These are phyloP conservation scores for Acacia melanoxylon DNA, from an alignment of 306 rosid genomes.

Conservation along the genomic window DNA sequence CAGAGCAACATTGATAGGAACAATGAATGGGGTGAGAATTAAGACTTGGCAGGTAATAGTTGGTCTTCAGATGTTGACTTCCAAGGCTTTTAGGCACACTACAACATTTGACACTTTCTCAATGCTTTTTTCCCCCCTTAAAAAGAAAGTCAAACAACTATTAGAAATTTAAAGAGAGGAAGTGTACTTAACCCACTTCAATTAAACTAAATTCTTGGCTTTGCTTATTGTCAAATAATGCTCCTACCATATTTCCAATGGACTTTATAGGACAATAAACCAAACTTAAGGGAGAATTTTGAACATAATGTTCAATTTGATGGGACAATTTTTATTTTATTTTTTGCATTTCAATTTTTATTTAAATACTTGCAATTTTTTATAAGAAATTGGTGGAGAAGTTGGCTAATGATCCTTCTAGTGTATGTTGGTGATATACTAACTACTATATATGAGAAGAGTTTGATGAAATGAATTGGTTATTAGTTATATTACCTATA, in stretches of 20 bases:
- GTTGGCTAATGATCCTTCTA: background rate
- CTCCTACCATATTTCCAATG: conserved; percentile 1
- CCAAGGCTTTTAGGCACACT: background rate
- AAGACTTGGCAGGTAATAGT: conserved; percentile 89
- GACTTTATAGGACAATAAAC: background rate
- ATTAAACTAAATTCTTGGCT: background rate
- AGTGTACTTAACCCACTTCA: conserved; percentile 2
- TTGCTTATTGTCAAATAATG: background rate
- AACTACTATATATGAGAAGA: background rate
- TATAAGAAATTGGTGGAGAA: background rate
- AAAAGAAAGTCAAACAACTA: background rate
- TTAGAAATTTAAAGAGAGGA: background rate
- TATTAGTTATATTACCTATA: background rate
- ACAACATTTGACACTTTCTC: conserved; percentile 16
- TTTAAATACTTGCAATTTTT: background rate
- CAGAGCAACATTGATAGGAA: conserved; percentile 56
- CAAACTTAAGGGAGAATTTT: background rate
- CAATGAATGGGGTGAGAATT: conserved; percentile 84
- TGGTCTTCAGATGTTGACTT: conserved; percentile 23
- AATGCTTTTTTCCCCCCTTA: background rate
- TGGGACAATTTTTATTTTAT: background rate
- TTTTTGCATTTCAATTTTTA: background rate
- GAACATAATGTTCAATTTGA: background rate
- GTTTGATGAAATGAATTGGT: background rate
- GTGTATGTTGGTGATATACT: background rate